Evolutionary conservation across 2,329 filamentous ascomycete species (phyloP).

Genomic region (Pezicula radicicola): DNA sequence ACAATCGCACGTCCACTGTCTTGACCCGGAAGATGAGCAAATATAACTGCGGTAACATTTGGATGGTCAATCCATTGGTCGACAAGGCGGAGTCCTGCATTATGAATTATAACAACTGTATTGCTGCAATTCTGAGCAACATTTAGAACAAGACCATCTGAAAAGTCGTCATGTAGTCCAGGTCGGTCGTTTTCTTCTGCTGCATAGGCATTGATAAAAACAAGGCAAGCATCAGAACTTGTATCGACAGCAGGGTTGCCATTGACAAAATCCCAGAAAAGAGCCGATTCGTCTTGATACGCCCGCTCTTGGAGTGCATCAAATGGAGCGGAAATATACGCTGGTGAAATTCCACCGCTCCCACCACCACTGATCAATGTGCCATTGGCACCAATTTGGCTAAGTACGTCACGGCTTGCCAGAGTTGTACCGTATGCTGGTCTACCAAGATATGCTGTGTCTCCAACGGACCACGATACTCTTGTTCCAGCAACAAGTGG

Average conservation of each 20-base stretch:
- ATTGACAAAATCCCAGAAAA: conserved; percentile 1
- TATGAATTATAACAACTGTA: conserved; percentile 67
- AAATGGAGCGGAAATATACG: too few relatives aligned
- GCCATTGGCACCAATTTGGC: too few relatives aligned
- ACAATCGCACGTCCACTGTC: conserved; percentile 58
- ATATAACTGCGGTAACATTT: conserved; percentile 59
- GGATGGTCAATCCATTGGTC: conserved; percentile 51
- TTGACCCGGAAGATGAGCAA: conserved; percentile 57
- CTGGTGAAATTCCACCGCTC: too few relatives aligned
- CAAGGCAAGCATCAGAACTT: conserved; percentile 49
- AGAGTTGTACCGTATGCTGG: too few relatives aligned
- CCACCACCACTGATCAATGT: too few relatives aligned
- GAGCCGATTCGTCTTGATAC: neutral
- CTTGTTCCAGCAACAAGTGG: too few relatives aligned
- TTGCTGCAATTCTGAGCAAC: conserved; percentile 31
- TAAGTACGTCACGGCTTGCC: too few relatives aligned
- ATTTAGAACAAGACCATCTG: conserved; percentile 65
- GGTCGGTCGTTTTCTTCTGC: conserved; percentile 76
- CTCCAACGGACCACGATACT: conserved; percentile 1
- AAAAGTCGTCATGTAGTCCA: conserved; percentile 32
- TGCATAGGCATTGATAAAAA: conserved; percentile 67
- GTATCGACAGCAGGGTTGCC: conserved; percentile 52
- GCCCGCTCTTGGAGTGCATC: too few relatives aligned
- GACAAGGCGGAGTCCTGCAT: conserved; percentile 56
- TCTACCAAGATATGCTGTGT: too few relatives aligned